Evolutionary conservation across 441 rosid genomes (phyloP).

Genomic region (Erysimum cheiri): DNA sequence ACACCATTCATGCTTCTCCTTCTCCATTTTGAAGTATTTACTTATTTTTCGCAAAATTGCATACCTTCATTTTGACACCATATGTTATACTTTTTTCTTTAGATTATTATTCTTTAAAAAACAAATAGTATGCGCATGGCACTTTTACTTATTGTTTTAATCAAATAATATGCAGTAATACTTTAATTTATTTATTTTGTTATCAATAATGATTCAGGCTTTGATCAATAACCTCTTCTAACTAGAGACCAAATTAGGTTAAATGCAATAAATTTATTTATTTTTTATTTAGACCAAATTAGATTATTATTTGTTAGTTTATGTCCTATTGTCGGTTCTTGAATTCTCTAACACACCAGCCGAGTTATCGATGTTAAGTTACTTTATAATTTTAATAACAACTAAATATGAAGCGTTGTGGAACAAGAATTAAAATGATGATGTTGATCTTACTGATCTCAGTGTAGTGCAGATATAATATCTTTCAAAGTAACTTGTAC

Average conservation of each 20-base stretch:
- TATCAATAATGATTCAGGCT: neutral
- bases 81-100: too few relatives aligned
- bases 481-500: neutral
- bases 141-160: neutral
- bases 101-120: neutral
- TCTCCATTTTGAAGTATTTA: constrained; percentile 15
- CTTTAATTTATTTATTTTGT: neutral
- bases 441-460: too few relatives aligned
- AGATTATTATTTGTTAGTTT: too few relatives aligned
- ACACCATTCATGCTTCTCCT: constrained; percentile 29
- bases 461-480: neutral
- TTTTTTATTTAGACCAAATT: too few relatives aligned
- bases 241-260: too few relatives aligned
- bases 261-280: too few relatives aligned
- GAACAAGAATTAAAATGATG: too few relatives aligned
- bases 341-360: too few relatives aligned
- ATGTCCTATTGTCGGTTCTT: too few relatives aligned
- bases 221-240: neutral
- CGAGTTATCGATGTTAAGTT: too few relatives aligned
- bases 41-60: constrained; percentile 22
- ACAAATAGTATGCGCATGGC: neutral
- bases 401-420: too few relatives aligned
- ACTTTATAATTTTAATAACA: too few relatives aligned
- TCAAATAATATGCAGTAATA: neutral
- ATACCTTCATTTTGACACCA: neutral